Base-by-base conservation (phyloP, 2,329 filamentous ascomycete species). In the Aureobasidium musti region DNA sequence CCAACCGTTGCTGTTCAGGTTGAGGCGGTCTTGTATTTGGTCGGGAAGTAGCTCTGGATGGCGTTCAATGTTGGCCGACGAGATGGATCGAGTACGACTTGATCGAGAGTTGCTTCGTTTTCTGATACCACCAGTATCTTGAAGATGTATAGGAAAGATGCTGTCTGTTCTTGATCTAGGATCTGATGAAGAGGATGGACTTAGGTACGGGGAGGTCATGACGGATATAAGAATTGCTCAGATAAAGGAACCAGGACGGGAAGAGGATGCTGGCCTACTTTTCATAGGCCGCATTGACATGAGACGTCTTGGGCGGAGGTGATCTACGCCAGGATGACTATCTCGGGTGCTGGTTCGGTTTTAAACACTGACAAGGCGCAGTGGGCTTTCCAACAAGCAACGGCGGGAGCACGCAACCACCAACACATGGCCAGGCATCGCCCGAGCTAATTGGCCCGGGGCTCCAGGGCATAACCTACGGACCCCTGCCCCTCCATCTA, bases 131-230 rank as follows among this genome's bases (percentile, higher is more conserved):
- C 70, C 71, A 59, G 67, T 68, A 68, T 74, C 69, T 69, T 71
- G 43, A 30, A 71, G 66, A 21, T 69, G 68, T 17, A 71, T 61
- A 45, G 73, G 70, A 63, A 70, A 71, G 68, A 68, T 71, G 66
- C 73, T 72, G 66, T 72, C 68, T 39, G 72, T 70, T 65, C 72
- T 71, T 21, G 70, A 35, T 33, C 72, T 63, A 28, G 57, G 33
- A 45, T 52, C 37, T 68, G 66, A 21, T 68, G 71, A 68, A 66
- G 65, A 65, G 68, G 71, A 70, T 69, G 74, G 72, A 67, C 53
- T 60, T 28, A 73, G 69, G 70, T 68, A 69, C 66, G 72, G 74
- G 74, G 74, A 76, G 73, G 74, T 71, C 74, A 76, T 76, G 71
- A 66, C 71, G 59, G 52, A 66, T 59, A 60, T 66, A 66, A 59